These are phyloP conservation scores for Ceratocystis harringtonii DNA, from an alignment of 2,329 filamentous ascomycete species.

Conservation along the genomic window DNA sequence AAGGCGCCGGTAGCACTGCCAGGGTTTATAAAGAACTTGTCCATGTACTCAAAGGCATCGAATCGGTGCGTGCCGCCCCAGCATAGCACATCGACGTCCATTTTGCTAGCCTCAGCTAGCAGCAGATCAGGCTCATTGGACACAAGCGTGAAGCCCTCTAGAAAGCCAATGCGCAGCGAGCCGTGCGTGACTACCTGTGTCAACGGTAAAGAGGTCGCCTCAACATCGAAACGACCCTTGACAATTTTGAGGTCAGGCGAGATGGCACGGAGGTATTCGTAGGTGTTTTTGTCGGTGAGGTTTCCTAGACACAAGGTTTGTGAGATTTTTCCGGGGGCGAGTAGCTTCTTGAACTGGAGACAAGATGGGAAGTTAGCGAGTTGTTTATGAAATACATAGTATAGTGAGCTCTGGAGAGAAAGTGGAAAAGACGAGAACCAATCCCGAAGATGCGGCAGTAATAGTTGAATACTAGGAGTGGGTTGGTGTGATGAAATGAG, in stretches of 20 bases:
- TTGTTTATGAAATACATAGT: no score
- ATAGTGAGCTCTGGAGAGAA: not conserved
- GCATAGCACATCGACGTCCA: constrained; percentile 55
- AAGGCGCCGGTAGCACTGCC: constrained; percentile 52
- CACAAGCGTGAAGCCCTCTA: constrained; percentile 54
- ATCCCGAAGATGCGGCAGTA: not conserved
- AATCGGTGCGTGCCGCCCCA: constrained; percentile 54
- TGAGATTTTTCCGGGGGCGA: constrained; percentile 68
- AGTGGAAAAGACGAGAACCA: no score
- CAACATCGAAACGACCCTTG: constrained; percentile 51
- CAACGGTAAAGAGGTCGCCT: constrained; percentile 49
- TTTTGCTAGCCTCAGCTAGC: constrained; percentile 50
- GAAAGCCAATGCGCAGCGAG: constrained; percentile 48
- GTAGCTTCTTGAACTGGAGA: constrained; percentile 65
- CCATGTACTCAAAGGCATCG: constrained; percentile 58
- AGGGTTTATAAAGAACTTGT: constrained; percentile 59
- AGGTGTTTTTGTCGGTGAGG: constrained; percentile 63
- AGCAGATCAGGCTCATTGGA: constrained; percentile 52
- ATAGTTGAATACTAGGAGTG: not conserved
- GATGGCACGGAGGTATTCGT: constrained; percentile 64
- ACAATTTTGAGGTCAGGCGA: constrained; percentile 58
- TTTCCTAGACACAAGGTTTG: constrained; percentile 70
- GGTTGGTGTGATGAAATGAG: not conserved
- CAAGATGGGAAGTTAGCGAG: not conserved
- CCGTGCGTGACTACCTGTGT: constrained; percentile 53